These are phyloP conservation scores for Leccinum obscurum DNA, from an alignment of 768 basidiomycete species.

Conservation along the genomic window DNA sequence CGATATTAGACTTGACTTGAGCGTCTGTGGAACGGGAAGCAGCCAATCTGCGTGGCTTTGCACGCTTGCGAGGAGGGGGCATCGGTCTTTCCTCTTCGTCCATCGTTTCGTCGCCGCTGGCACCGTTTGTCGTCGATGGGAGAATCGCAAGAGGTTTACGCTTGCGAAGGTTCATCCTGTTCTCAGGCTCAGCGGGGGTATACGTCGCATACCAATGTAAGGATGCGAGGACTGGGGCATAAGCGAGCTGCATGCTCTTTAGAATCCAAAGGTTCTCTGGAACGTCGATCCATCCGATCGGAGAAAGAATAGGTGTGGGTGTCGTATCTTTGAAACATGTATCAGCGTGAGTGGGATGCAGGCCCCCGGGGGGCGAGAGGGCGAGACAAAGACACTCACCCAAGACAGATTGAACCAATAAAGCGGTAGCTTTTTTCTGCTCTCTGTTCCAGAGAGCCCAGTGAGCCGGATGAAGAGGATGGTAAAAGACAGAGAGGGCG, in stretches of 20 bases:
- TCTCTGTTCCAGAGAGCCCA: constrained; percentile 65
- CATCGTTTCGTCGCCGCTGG: constrained; percentile 36
- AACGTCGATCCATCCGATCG: constrained; percentile 36
- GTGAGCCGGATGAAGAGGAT: constrained; percentile 54
- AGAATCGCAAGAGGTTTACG: constrained; percentile 29
- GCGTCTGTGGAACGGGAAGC: constrained; percentile 9
- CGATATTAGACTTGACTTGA: constrained; percentile 6
- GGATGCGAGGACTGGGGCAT: constrained; percentile 24
- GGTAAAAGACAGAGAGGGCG: constrained; percentile 59
- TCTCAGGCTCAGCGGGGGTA: constrained; percentile 31
- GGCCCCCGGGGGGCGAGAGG: background rate
- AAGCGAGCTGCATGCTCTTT: constrained; percentile 32
- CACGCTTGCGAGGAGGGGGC: constrained; percentile 34
- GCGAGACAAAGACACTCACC: constrained; percentile 40
- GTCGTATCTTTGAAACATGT: constrained; percentile 22
- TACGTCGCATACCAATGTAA: constrained; percentile 33
- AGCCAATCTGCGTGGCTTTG: constrained; percentile 27
- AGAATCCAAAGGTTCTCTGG: constrained; percentile 38
- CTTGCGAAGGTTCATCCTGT: constrained; percentile 35
- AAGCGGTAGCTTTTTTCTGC: constrained; percentile 48
- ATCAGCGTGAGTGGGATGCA: constrained; percentile 15
- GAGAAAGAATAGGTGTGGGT: constrained; percentile 35
- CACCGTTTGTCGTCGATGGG: constrained; percentile 23
- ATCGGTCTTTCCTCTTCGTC: constrained; percentile 32
- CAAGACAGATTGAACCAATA: constrained; percentile 52